Evolutionary conservation across 140 eudicot genomes (phyloP).

Genomic region (Stevia rebaudiana): DNA sequence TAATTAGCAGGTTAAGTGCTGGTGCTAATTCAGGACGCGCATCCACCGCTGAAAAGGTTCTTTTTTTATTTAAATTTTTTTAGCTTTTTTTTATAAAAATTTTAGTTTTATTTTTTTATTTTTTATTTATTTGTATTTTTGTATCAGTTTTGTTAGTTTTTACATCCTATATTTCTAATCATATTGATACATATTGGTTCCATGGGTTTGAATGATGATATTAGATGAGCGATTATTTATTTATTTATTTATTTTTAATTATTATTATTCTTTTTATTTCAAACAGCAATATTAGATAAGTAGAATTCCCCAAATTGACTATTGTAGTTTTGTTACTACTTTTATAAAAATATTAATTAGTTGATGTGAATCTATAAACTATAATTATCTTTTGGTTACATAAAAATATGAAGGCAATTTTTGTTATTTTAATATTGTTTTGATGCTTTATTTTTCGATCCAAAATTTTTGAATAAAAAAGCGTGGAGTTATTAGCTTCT

Average conservation of each 20-base stretch:
- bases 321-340: not conserved
- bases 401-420: not conserved
- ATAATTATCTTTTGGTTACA: not conserved
- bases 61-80: too few species aligned
- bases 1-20: slow-evolving; percentile 70
- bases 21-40: slow-evolving; percentile 98
- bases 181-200: not conserved
- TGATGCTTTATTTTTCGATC: not conserved
- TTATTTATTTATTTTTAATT: too few species aligned
- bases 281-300: not conserved
- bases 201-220: not conserved
- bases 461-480: not conserved
- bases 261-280: too few species aligned
- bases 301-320: not conserved
- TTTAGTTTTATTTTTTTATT: not conserved
- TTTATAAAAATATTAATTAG: not conserved
- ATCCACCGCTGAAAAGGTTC: slow-evolving; percentile 90
- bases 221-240: not conserved
- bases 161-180: not conserved
- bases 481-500: not conserved
- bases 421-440: not conserved
- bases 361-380: not conserved
- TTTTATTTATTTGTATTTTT: too few species aligned
- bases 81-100: too few species aligned
- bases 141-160: too few species aligned